Evolutionary conservation across 352 stramenopile species (phyloP), one percentile per base, ranked within the genome.

Genomic region (Phytophthora megakarya): DNA sequence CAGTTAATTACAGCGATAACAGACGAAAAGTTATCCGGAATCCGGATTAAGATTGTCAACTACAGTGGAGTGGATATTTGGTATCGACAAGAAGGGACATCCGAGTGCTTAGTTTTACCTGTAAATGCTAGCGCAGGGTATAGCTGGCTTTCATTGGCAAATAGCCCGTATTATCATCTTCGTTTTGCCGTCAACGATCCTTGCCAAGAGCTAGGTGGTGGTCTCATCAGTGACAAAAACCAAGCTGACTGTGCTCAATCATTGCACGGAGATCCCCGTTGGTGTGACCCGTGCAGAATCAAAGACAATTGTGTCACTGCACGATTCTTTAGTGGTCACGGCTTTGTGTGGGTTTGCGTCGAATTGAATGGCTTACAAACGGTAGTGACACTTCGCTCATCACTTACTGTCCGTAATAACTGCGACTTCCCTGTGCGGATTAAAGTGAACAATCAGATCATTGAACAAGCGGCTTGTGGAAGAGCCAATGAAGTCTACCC

Each of bases 331-430:
- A 30, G 38, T 11, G 60, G 59, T 10, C 49, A 58, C 16, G 86
- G 86, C 5, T 90, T 90, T 56, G 56, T 93, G 35, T 95, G 86
- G 86, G 42, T 93, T 37, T 72, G 70, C 22, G 79, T 93, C 7
- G 72, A 88, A 44, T 57, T 87, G n/a, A 66, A 56, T 21, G 79
- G 80, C 16, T 73, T 89, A 8, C 65, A 86, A 47, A 91, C 78
- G 13, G 50, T 75, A 0, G 84, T 95, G 10, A 83, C 67, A 26
- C 66, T 95, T 45, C 77, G 80, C 9, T 69, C 76, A 1, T 73
- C 78, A 19, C 30, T 89, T 23, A 61, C 66, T 18, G 59, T 88
- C 35, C 61, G 48, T 30, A 90, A 88, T 56, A 67, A 79, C 32
- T 81, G 70, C 25, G 45, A 75, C 18, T 81, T 74, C 57, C 39